Percentiles rank a stretch among this genome's conserved stretches.
Conservation (phyloP, 768 basidiomycete species). For the Mycena galericulata region DNA sequence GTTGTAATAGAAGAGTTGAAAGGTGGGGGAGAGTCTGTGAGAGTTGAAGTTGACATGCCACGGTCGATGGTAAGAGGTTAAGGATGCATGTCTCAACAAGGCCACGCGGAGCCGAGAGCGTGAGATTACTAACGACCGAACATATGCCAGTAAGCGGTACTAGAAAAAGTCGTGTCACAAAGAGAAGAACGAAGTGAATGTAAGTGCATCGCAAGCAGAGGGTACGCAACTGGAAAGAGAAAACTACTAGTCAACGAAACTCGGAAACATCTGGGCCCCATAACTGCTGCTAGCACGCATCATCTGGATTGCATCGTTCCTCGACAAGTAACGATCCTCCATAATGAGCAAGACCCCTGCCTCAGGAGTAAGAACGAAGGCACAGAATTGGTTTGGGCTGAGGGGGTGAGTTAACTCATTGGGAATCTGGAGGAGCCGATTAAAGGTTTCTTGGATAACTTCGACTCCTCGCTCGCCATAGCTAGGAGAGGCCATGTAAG, state of each 20-base stretch:
- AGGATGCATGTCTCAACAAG: too few species aligned
- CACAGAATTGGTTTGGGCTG: background rate
- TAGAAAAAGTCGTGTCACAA: too few species aligned
- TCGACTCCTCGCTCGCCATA: background rate
- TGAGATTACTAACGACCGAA: too few species aligned
- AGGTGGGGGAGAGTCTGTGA: too few species aligned
- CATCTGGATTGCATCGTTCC: background rate
- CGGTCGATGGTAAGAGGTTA: too few species aligned
- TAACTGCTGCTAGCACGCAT: background rate
- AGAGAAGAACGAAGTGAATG: background rate
- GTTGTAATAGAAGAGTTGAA: too few species aligned
- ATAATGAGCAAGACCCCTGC: background rate
- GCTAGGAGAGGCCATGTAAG: background rate
- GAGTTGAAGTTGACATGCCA: too few species aligned
- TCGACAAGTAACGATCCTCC: background rate
- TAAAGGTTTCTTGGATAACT: background rate
- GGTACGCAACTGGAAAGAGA: background rate
- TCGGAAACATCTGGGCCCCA: conserved; percentile 11
- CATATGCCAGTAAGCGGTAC: too few species aligned
- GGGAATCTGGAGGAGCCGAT: background rate
- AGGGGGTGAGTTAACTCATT: background rate
- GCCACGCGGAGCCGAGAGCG: too few species aligned
- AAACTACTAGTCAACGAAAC: background rate
- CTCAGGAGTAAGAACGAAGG: background rate
- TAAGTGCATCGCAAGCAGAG: background rate